phyloP scores from a whole-genome alignment of 2,329 filamentous ascomycete species.

The Ophiostoma montium region DNA sequence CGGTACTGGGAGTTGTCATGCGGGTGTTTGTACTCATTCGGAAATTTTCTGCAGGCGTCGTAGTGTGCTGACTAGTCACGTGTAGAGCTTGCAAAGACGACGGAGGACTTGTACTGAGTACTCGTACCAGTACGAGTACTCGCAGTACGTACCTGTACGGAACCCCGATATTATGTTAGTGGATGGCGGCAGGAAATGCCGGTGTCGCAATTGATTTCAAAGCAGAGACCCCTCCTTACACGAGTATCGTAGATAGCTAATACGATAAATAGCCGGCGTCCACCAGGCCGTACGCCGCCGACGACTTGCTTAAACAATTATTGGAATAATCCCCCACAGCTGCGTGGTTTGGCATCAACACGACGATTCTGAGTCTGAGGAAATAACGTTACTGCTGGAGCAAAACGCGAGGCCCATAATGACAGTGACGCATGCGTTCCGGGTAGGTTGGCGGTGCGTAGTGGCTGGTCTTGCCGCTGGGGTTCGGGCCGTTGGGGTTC shows the following conservation, averaged over 20 bases:
- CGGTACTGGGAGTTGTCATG: neutral
- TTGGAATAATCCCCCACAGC: slow-evolving; percentile 2
- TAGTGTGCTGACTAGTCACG: neutral
- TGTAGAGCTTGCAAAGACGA: neutral
- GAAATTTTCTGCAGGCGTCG: neutral
- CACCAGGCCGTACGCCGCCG: neutral
- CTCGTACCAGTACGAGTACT: neutral
- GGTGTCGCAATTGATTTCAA: slow-evolving; percentile 9
- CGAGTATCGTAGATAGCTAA: neutral
- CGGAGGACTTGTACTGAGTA: too few species aligned
- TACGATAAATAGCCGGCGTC: too few species aligned
- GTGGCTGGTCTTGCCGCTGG: neutral
- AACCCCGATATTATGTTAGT: neutral
- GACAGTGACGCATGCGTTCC: slow-evolving; percentile 31
- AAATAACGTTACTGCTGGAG: too few species aligned
- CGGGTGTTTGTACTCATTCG: neutral
- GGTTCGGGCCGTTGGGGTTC: neutral
- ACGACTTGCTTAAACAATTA: neutral
- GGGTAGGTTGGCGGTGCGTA: slow-evolving; percentile 20
- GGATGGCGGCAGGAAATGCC: neutral
- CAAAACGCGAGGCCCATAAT: slow-evolving; percentile 20
- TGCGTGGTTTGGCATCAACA: neutral
- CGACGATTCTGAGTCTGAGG: too few species aligned
- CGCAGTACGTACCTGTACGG: neutral
- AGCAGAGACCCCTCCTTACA: slow-evolving; percentile 1